These are phyloP conservation scores for Pogostemon cablin DNA, from an alignment of 257 asterid species.

Conservation along the genomic window DNA sequence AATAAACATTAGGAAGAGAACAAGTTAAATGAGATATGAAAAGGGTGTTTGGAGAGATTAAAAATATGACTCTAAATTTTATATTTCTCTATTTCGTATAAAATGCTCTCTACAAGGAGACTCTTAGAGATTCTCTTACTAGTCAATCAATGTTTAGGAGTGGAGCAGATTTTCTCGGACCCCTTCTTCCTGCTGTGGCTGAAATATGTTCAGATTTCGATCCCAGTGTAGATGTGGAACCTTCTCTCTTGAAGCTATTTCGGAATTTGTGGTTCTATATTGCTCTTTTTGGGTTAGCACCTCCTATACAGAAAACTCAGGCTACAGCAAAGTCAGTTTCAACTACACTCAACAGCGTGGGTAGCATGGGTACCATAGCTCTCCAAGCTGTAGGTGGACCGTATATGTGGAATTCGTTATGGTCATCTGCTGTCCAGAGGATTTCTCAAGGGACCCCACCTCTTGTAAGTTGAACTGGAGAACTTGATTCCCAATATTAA, in stretches of 20 bases:
- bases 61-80: no score
- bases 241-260: slow-evolving; percentile 90
- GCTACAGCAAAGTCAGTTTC: slow-evolving; percentile 65
- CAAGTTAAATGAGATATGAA: no score
- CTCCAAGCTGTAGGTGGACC: slow-evolving; percentile 98
- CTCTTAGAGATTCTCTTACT: slow-evolving; percentile 25
- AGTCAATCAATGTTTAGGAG: slow-evolving; percentile 64
- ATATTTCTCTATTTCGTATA: no score
- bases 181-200: slow-evolving; percentile 97
- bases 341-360: slow-evolving; percentile 74
- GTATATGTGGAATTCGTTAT: slow-evolving; percentile 83
- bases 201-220: slow-evolving; percentile 97
- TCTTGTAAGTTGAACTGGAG: slow-evolving; percentile 65
- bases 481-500: neutral
- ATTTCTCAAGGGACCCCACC: slow-evolving; percentile 99
- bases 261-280: slow-evolving; percentile 99
- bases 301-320: slow-evolving; percentile 77
- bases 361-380: slow-evolving; percentile 70
- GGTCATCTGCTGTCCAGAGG: slow-evolving; percentile 93
- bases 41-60: no score
- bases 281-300: slow-evolving; percentile 98
- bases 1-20: no score
- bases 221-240: slow-evolving; percentile 84
- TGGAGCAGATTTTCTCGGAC: slow-evolving; percentile 99
- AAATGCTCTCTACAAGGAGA: no score